Evolutionary conservation across 805 yeast species (phyloP), one percentile per base, ranked within the genome.

Genomic region (Metschnikowia noctiluminum): DNA sequence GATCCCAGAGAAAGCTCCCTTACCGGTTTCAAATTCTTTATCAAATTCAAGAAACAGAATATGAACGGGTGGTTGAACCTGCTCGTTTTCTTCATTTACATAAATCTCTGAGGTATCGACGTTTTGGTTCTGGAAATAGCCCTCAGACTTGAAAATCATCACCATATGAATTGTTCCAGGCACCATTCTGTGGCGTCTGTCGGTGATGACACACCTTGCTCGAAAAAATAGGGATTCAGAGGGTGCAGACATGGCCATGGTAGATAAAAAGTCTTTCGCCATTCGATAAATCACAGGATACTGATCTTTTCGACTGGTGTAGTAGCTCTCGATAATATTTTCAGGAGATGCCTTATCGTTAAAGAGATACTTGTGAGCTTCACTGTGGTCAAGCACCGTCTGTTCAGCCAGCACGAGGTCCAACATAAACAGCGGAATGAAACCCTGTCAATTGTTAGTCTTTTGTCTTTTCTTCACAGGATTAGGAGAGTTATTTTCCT

Each of bases 211-310:
- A 10, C 15, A 7, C 21, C 12, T 34, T 12, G 21, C 30, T 9
- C 28, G 37, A 15, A 38, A 40, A 13, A 31, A 34, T 14, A 32
- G 38, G 16, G 38, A 31, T 21, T 40, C 43, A 16, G 43, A 5
- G 16, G 43, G 37, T 10, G 30, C 38, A 40, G 37, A 34, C 28
- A 40, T 40, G 13, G 43, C 38, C 38, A 21, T 14, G 15, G 31
- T 34, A 6, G 38, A 31, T 15, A 40, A 26, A 40, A 13, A 40
- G 43, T 40, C 38, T 16, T 31, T 40, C 30, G 43, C 43, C 43
- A 40, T 40, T 16, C 28, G 43, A 40, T 14, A 40, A 16, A 40
- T 30, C 5, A 34, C 31, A 12, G 43, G 43, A 34, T 27, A 34
- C 28, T 11, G 6, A 26, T 31, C 30, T 16, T 8, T n/a, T 8